Percentiles rank a stretch among this genome's conserved stretches.
Conservation (phyloP, 2,329 filamentous ascomycete genomes). For the Sclerotinia borealis region DNA sequence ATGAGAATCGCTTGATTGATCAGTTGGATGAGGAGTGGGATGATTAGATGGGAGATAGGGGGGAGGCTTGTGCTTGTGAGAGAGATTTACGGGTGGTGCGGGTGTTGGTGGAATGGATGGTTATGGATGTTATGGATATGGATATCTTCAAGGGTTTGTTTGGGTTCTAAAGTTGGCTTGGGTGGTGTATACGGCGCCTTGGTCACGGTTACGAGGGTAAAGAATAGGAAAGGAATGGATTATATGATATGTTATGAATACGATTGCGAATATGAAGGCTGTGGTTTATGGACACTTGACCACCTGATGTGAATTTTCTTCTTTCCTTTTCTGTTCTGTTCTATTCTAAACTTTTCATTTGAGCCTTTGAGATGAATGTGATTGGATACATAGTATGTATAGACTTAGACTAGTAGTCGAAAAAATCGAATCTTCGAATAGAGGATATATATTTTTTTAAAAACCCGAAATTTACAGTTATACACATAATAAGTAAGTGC, state of each 20-base stretch:
- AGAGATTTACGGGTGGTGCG: no score
- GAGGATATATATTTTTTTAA: no score
- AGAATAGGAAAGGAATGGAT: not conserved
- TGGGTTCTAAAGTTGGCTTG: not conserved
- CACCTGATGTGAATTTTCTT: not conserved
- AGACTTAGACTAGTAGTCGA: no score
- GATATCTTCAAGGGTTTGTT: not conserved
- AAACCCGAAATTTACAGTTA: no score
- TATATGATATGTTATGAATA: not conserved
- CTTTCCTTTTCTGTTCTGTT: not conserved
- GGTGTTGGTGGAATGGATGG: not conserved
- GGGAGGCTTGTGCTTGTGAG: not conserved
- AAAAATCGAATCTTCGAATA: no score
- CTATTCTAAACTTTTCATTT: not conserved
- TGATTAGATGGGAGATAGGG: constrained; percentile 43
- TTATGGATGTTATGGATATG: not conserved
- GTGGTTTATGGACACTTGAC: not conserved
- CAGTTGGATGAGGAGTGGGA: constrained; percentile 98
- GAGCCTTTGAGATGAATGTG: no score
- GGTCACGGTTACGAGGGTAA: not conserved
- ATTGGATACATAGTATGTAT: no score
- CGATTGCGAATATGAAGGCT: not conserved
- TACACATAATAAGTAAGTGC: no score
- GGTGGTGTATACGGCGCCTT: not conserved
- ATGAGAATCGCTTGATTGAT: constrained; percentile 91